phyloP scores from a whole-genome alignment of 169 alveolate species.

The Plasmodium relictum region DNA sequence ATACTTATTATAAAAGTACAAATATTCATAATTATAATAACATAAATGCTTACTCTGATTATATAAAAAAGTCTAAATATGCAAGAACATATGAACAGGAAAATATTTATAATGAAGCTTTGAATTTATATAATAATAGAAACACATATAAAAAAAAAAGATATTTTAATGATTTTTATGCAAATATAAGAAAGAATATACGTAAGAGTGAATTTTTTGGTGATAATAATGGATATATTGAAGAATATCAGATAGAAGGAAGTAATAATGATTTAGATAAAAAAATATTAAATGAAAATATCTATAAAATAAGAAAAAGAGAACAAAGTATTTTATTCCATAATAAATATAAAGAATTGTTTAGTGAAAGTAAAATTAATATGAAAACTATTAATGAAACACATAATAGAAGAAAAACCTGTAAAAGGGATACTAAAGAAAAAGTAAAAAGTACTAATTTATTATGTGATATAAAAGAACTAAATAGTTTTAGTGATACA shows the following conservation, averaged over 20 bases:
- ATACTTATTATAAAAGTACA: slow-evolving; percentile 54
- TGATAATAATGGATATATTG: slow-evolving; percentile 18
- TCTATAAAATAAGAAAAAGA: slow-evolving; percentile 8
- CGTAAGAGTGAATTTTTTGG: slow-evolving; percentile 19
- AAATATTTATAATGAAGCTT: slow-evolving; percentile 54
- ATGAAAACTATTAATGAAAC: slow-evolving; percentile 12
- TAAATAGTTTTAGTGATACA: slow-evolving; percentile 49
- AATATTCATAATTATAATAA: slow-evolving; percentile 46
- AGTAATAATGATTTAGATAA: not conserved
- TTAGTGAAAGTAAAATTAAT: not conserved
- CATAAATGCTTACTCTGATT: slow-evolving; percentile 26
- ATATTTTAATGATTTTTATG: slow-evolving; percentile 26
- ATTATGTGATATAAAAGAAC: slow-evolving; percentile 15
- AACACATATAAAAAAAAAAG: slow-evolving; percentile 33
- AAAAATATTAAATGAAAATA: not conserved
- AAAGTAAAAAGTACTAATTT: not conserved
- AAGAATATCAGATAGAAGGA: not conserved
- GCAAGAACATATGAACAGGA: slow-evolving; percentile 72
- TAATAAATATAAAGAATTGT: slow-evolving; percentile 21
- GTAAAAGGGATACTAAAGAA: not conserved
- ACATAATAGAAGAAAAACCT: not conserved
- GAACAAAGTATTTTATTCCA: slow-evolving; percentile 2
- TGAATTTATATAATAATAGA: slow-evolving; percentile 37
- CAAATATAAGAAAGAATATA: slow-evolving; percentile 12
- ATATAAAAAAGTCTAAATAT: slow-evolving; percentile 43